These are phyloP conservation scores for Cryomyces minteri DNA, from an alignment of 495 filamentous ascomycete genomes.

Conservation along the genomic window DNA sequence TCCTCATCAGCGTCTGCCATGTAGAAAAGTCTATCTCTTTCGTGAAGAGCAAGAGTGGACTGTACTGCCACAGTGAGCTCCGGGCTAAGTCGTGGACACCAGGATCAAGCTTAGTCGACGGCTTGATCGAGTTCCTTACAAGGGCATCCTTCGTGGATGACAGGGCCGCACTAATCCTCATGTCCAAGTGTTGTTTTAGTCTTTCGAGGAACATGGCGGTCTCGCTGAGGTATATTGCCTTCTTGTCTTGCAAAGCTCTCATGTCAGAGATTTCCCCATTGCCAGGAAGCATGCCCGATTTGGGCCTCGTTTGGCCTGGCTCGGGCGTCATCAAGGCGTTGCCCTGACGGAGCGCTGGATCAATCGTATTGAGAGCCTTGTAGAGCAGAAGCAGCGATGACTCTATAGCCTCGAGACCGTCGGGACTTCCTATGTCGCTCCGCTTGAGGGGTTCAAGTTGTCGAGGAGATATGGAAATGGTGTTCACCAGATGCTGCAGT, in stretches of 20 bases:
- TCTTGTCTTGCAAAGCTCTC: constrained; percentile 85
- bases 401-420: constrained; percentile 62
- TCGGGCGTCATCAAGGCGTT: constrained; percentile 1
- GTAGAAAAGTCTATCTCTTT: constrained; percentile 62
- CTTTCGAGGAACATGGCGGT: constrained; percentile 53
- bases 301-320: not conserved
- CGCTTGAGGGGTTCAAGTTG: constrained; percentile 56
- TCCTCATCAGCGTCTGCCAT: constrained; percentile 59
- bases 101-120: constrained; percentile 29
- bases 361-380: constrained; percentile 88
- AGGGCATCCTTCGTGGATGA: constrained; percentile 33
- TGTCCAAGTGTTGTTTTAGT: constrained; percentile 60
- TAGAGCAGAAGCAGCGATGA: constrained; percentile 59
- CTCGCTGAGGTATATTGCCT: constrained; percentile 63
- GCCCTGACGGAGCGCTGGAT: constrained; percentile 46
- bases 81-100: constrained; percentile 32
- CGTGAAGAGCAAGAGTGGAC: constrained; percentile 67
- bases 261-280: constrained; percentile 76
- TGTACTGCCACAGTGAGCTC: constrained; percentile 59
- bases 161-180: constrained; percentile 60
- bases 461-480: constrained; percentile 61
- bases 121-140: not conserved
- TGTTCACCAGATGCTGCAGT: constrained; percentile 61
- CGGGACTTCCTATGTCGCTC: constrained; percentile 49
- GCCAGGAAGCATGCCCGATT: constrained; percentile 13